Evolutionary conservation across 441 rosid genomes (phyloP).

Genomic region (Bruguiera hainesii): DNA sequence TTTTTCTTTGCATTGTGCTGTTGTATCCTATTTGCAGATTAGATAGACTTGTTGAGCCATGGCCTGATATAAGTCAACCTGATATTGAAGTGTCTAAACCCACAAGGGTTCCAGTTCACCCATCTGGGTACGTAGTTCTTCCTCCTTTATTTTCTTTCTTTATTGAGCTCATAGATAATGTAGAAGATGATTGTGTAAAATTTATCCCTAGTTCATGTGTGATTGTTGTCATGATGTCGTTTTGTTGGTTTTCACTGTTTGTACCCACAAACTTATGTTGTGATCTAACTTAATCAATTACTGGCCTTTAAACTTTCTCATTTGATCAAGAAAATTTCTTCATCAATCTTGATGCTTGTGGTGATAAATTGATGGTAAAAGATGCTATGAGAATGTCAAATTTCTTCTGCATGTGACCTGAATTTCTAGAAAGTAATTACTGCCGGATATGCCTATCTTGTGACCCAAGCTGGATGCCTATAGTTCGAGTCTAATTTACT

Average conservation of each 20-base stretch:
- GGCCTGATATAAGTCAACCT: conserved; percentile 25
- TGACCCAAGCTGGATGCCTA: too few relatives aligned
- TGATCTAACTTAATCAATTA: too few relatives aligned
- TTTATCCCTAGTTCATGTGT: not conserved
- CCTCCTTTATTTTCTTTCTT: not conserved
- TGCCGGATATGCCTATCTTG: too few relatives aligned
- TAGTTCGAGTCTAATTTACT: too few relatives aligned
- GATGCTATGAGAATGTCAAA: too few relatives aligned
- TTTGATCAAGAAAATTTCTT: too few relatives aligned
- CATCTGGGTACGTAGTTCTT: conserved; percentile 46
- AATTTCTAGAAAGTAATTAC: too few relatives aligned
- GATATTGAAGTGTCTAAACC: conserved; percentile 28
- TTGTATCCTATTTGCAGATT: conserved; percentile 36
- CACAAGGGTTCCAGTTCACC: conserved; percentile 44
- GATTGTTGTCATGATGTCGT: not conserved
- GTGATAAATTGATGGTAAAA: too few relatives aligned
- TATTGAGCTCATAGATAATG: not conserved
- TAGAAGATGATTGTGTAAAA: not conserved
- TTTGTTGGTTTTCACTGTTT: conserved; percentile 21
- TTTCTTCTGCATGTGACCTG: too few relatives aligned
- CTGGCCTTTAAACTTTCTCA: conserved; percentile 8
- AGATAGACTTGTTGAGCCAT: conserved; percentile 35
- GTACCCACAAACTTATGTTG: not conserved
- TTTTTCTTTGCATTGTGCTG: conserved; percentile 3
- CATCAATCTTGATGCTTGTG: too few relatives aligned